Percentiles rank a stretch among this genome's conserved stretches.
Conservation (phyloP, 2,329 filamentous ascomycete genomes). For the Penicillium sp. region DNA sequence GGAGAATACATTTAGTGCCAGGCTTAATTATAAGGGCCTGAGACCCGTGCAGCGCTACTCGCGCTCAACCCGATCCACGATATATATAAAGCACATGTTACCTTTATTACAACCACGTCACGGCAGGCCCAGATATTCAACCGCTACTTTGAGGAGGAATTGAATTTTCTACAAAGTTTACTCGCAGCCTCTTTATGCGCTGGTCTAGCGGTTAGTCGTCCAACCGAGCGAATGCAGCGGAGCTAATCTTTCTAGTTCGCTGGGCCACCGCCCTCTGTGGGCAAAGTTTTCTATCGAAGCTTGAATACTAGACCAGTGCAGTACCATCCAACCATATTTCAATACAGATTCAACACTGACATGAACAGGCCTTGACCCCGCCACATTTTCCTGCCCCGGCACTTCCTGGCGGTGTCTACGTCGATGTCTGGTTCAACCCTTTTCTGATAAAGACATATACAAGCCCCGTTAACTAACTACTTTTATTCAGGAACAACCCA, state of each 20-base stretch:
- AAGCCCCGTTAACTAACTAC: not conserved
- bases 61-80: not conserved
- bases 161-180: not conserved
- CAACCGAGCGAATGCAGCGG: not conserved
- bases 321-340: not conserved
- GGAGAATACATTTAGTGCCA: not conserved
- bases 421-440: not conserved
- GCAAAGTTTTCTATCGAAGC: not conserved
- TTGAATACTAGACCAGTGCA: not conserved
- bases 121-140: not conserved
- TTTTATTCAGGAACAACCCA: not conserved
- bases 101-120: not conserved
- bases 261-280: not conserved
- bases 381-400: not conserved
- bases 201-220: not conserved
- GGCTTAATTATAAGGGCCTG: not conserved
- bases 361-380: not conserved
- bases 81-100: not conserved
- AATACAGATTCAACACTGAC: not conserved
- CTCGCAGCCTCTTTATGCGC: not conserved
- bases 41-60: not conserved
- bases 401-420: not conserved
- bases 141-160: not conserved
- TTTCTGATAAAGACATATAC: not conserved
- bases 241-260: not conserved